A percentile compares a stretch with the other conserved stretches of the same genome.
phyloP scores from a whole-genome alignment of 768 basidiomycete species.

The Rhodotorula diobovata region DNA sequence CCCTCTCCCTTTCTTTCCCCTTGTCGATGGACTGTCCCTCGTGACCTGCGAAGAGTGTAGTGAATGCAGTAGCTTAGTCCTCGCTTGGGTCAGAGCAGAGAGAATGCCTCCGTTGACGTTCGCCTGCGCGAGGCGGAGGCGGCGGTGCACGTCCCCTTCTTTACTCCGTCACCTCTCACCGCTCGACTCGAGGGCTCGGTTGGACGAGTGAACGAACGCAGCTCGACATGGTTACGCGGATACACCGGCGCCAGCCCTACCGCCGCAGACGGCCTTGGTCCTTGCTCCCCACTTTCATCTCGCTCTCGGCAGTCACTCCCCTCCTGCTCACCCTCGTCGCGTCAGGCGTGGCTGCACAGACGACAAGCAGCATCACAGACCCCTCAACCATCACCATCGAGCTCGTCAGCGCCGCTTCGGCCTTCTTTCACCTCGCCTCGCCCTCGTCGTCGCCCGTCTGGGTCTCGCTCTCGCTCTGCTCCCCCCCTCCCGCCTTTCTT shows the following conservation, averaged over 20 bases:
- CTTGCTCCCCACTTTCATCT: not conserved
- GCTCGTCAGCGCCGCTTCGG: not conserved
- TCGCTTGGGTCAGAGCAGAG: no score
- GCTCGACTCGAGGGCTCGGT: no score
- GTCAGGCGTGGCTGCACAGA: not conserved
- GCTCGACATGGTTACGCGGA: not conserved
- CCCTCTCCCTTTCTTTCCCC: no score
- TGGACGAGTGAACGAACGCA: no score
- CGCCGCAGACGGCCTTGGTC: constrained; percentile 2
- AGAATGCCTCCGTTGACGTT: no score
- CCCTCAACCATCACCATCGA: not conserved
- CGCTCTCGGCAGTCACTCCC: no score
- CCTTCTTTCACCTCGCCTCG: not conserved
- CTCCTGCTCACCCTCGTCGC: not conserved
- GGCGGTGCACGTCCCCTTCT: no score
- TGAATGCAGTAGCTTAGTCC: no score
- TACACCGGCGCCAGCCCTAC: not conserved
- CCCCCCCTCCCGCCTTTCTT: not conserved
- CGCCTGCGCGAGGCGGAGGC: no score
- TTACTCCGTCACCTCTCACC: no score
- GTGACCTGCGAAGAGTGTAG: no score
- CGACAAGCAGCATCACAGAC: not conserved
- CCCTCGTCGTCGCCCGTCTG: not conserved
- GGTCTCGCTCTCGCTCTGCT: constrained; percentile 1
- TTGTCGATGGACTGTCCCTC: no score